phyloP scores from a whole-genome alignment of 164 flowering plant species.

The Chimonanthus praecox region DNA sequence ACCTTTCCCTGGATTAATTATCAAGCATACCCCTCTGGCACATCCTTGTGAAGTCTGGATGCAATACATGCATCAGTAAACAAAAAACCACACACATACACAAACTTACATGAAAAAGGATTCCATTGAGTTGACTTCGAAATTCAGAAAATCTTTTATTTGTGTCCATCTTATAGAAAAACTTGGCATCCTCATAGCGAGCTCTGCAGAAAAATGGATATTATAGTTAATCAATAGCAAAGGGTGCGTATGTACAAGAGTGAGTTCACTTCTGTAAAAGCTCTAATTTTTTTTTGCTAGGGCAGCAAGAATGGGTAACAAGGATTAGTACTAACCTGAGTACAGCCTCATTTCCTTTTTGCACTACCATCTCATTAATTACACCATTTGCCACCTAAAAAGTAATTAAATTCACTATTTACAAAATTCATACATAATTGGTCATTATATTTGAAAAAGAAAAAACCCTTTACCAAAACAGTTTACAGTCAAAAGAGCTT shows the following conservation, averaged over 20 bases:
- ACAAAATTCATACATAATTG: background rate
- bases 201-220: conserved; percentile 46
- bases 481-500: background rate
- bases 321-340: conserved; percentile 50
- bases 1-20: too few relatives aligned
- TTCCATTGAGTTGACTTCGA: conserved; percentile 65
- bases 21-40: too few relatives aligned
- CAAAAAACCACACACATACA: background rate
- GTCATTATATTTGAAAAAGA: too few relatives aligned
- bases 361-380: conserved; percentile 60
- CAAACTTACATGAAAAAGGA: conserved; percentile 83
- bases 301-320: background rate
- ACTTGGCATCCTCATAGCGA: conserved; percentile 99
- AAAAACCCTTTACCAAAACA: background rate
- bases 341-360: conserved; percentile 97
- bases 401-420: conserved; percentile 3
- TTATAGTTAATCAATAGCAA: background rate
- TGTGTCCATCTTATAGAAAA: conserved; percentile 87
- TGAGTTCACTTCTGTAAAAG: background rate
- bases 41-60: too few relatives aligned
- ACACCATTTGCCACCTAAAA: conserved; percentile 89
- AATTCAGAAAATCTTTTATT: conserved; percentile 63
- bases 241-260: background rate
- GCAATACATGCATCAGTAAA: background rate
- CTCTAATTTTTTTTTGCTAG: background rate